Evolutionary conservation across 768 basidiomycete genomes (phyloP).

Genomic region (Agaricus blazei): DNA sequence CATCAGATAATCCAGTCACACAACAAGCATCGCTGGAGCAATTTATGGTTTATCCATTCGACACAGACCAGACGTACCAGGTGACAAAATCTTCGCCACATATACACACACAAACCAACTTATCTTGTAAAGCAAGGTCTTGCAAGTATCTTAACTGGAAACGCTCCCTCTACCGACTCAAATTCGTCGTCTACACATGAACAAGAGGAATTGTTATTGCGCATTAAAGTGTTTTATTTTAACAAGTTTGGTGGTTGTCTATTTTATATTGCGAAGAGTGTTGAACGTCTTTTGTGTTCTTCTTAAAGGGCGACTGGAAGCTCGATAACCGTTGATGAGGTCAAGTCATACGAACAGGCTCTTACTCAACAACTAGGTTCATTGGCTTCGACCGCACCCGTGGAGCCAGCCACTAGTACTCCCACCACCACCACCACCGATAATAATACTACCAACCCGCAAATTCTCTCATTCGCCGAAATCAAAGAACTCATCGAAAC

Average conservation of each 20-base stretch:
- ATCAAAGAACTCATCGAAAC: slow-evolving; percentile 67
- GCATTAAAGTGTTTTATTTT: slow-evolving; percentile 67
- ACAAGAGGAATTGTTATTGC: slow-evolving; percentile 42
- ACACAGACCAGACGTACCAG: slow-evolving; percentile 54
- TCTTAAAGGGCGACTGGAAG: slow-evolving; percentile 32
- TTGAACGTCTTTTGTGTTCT: not conserved
- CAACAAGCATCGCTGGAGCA: slow-evolving; percentile 9
- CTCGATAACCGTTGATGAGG: slow-evolving; percentile 37
- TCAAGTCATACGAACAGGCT: slow-evolving; percentile 28
- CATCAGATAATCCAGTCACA: not conserved
- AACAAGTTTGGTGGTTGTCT: slow-evolving; percentile 41
- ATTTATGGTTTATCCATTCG: slow-evolving; percentile 47
- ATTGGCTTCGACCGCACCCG: not conserved
- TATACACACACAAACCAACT: slow-evolving; percentile 5
- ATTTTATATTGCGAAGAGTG: not conserved
- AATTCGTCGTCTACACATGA: slow-evolving; percentile 25
- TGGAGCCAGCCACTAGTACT: not conserved
- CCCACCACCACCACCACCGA: not conserved
- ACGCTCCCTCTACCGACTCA: slow-evolving; percentile 27
- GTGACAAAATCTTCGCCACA: slow-evolving; percentile 26
- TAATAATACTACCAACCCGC: slow-evolving; percentile 18
- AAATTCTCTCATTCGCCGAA: slow-evolving; percentile 58
- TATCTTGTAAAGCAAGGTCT: slow-evolving; percentile 56
- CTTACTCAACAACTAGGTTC: slow-evolving; percentile 2
- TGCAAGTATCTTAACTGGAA: slow-evolving; percentile 45